These are phyloP conservation scores for Terfezia claveryi DNA, from an alignment of 495 filamentous ascomycete species.

Conservation along the genomic window DNA sequence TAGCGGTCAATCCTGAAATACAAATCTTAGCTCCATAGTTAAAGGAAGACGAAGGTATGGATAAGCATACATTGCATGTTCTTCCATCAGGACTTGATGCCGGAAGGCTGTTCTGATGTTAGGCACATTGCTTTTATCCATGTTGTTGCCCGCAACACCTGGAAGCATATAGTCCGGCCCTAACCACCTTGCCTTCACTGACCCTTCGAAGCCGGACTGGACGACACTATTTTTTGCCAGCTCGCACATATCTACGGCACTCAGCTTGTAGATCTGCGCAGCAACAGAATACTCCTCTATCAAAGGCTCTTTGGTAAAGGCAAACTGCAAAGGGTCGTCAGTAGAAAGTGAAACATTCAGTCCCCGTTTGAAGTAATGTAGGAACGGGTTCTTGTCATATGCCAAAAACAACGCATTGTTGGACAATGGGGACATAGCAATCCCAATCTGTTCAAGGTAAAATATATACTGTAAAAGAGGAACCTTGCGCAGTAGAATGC, in stretches of 20 bases:
- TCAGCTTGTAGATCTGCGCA: conserved; percentile 95
- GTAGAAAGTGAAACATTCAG: conserved; percentile 91
- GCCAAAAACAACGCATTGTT: conserved; percentile 95
- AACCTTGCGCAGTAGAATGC: conserved; percentile 77
- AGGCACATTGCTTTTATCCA: conserved; percentile 89
- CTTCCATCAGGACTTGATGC: conserved; percentile 59
- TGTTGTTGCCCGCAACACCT: conserved; percentile 62
- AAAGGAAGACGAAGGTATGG: neutral
- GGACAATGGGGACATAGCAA: conserved; percentile 94
- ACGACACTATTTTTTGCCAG: conserved; percentile 84
- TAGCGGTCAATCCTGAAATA: conserved; percentile 28
- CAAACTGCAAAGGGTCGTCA: conserved; percentile 92
- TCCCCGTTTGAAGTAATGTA: conserved; percentile 81
- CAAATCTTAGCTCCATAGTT: conserved; percentile 1
- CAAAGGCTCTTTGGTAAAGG: conserved; percentile 91
- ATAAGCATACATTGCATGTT: conserved; percentile 51
- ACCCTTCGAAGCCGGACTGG: conserved; percentile 82
- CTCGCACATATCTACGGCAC: conserved; percentile 96
- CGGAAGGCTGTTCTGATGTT: conserved; percentile 77
- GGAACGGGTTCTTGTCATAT: conserved; percentile 90
- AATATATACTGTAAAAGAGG: conserved; percentile 91
- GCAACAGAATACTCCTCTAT: conserved; percentile 97
- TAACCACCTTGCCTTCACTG: conserved; percentile 76
- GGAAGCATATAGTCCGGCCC: conserved; percentile 49
- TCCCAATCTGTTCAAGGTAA: conserved; percentile 92